Conservation (phyloP, 768 basidiomycete genomes). For the Boletus reticulatus region DNA sequence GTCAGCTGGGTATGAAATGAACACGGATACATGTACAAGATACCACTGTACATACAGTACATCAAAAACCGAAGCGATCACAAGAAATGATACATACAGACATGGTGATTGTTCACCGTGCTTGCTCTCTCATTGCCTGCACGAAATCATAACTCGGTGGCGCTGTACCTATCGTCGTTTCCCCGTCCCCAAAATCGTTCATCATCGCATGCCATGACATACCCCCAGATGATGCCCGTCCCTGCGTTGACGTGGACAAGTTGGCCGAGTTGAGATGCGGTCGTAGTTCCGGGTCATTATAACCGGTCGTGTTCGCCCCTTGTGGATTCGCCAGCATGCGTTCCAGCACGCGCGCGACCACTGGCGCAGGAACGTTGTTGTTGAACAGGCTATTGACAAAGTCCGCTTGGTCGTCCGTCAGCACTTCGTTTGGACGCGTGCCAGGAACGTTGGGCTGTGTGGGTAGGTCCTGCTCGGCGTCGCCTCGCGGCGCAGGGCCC, state of each 20-base stretch:
- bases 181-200: slow-evolving; percentile 36
- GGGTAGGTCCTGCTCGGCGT: neutral
- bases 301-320: slow-evolving; percentile 7
- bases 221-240: neutral
- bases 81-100: too few relatives aligned
- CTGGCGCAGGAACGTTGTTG: slow-evolving; percentile 26
- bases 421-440: neutral
- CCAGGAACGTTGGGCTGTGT: neutral
- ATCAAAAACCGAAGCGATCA: too few relatives aligned
- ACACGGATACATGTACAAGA: too few relatives aligned
- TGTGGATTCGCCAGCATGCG: slow-evolving; percentile 25
- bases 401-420: slow-evolving; percentile 25
- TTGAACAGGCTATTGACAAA: slow-evolving; percentile 26
- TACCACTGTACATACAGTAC: too few relatives aligned
- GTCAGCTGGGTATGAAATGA: too few relatives aligned
- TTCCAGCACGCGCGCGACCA: slow-evolving; percentile 25
- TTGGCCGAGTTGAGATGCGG: neutral
- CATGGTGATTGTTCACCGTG: too few relatives aligned
- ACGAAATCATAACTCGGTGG: slow-evolving; percentile 25
- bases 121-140: slow-evolving; percentile 4
- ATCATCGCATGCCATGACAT: slow-evolving; percentile 36
- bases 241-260: neutral
- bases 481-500: neutral
- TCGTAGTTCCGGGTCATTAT: slow-evolving; percentile 14
- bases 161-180: slow-evolving; percentile 25